Evolutionary conservation across 768 basidiomycete genomes (phyloP), one percentile per base, ranked within the genome.

Genomic region (Collybiopsis luxurians): DNA sequence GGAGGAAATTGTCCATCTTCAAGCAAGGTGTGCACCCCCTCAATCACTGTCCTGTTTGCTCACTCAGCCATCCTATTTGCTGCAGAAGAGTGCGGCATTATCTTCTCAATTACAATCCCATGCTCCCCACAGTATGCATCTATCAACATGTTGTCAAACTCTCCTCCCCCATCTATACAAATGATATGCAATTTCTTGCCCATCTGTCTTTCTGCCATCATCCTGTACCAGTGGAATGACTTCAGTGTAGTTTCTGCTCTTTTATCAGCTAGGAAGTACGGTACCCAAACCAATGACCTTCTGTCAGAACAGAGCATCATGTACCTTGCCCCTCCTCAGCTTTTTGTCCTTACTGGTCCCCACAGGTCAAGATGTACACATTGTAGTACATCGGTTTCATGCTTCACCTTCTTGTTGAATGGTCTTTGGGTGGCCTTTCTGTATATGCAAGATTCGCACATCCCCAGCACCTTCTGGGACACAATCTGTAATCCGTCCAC

Each of bases 401-500:
- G 61, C 3, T 30, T 34, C 0, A 63, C 56, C 3, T 36, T 55
- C 7, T 59, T 60, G 34, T 71, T 63, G 42, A 64, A 71, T 21
- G 65, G 69, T 1, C 59, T 47, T 0, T 27, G 2, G 0, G 59
- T 53, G 11, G 68, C 66, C 50, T 69, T 66, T n/a, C 64, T 61
- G 30, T 63, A 64, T 1, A 69, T 60, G 57, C 71, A 71, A 51
- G 66, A 61, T 24, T 70, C 60, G 46, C 69, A 71, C 12, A 53
- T 21, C 21, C 44, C 44, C 13, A 7, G n/a, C 9, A 45, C 21
- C 9, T 45, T 23, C 4, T 7, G 13, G 4, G 0, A 40, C 2
- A 36, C 53, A n/a, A 69, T 55, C 1, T 60, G 31, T 3, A 73
- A 39, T 0, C 68, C 68, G 15, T 60, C 52, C 4, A 70, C 67